Evolutionary conservation across 2,329 filamentous ascomycete genomes (phyloP), one percentile per base, ranked within the genome.

Genomic region (Bisporella sp.): DNA sequence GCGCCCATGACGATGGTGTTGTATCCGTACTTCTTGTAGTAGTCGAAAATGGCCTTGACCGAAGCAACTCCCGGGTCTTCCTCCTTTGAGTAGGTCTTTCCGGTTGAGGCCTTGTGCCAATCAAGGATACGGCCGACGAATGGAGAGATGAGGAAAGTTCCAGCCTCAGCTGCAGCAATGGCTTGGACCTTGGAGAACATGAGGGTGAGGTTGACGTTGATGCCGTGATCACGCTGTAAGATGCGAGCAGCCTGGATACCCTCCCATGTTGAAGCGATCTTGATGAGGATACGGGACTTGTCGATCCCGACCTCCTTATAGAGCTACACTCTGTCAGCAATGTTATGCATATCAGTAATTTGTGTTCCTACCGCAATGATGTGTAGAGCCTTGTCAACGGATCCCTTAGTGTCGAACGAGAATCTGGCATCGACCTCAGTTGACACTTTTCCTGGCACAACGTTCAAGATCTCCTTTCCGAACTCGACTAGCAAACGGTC

Each of bases 11-110:
- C 93, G 65, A 97, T 96, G 72, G 93, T 99, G 66, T 95, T 96
- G 85, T 99, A 96, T 72, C 87, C 89, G 72, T 77, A 89, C 82
- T 97, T 97, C 89, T 99, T 99, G 87, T 99, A 99, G 88, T 99
- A 99, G 83, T 99, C 93, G 84, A 86, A 99, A 78, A 99, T 99
- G 72, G 66, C 69, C 80, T 92, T 81, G 68, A 99, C 93, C 60
- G 87, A 92, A 77, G 89, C 81, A 73, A 99, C 93, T 78, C 93
- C 93, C 51, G 93, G 93, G 78, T 99, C 93, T 71, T 95, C 88
- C 73, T 87, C 76, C 71, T 89, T 81, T 69, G 78, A 67, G 84
- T 91, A 99, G 62, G 93, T 87, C 82, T 95, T 91, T 85, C 95
- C 95, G 72, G 84, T 88, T 64, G 84, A 77, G 53, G 89, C 89